phyloP scores from a whole-genome alignment of 2,329 filamentous ascomycete species.

The Neofusicoccum kwambonambiense region DNA sequence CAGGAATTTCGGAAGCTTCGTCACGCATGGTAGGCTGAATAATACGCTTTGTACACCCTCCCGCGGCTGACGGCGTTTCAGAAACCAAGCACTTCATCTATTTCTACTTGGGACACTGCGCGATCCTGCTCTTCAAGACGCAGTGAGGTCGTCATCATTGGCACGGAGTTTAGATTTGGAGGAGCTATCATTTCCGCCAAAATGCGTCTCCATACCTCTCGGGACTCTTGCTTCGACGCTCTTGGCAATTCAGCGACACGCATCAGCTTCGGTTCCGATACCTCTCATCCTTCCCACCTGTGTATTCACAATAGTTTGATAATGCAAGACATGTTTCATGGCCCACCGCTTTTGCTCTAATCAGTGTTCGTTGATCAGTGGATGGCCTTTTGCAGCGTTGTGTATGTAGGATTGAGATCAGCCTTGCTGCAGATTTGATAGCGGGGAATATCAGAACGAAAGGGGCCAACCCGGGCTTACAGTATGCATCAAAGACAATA shows the following conservation, averaged over 20 bases:
- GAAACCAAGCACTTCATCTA: constrained; percentile 99
- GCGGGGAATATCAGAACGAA: not conserved
- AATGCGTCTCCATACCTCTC: not conserved
- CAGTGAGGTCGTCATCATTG: constrained; percentile 57
- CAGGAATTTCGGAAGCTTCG: constrained; percentile 97
- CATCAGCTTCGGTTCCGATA: constrained; percentile 5
- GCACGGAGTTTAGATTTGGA: constrained; percentile 7
- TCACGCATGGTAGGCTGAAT: constrained; percentile 77
- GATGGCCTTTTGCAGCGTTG: not conserved
- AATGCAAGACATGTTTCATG: constrained; percentile 8
- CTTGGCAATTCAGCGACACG: not conserved
- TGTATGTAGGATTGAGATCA: not conserved
- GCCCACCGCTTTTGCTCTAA: not conserved
- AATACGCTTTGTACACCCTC: not conserved
- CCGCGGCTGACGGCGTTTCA: constrained; percentile 43
- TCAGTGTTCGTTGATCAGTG: not conserved
- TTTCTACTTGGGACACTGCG: constrained; percentile 98
- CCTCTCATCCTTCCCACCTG: not conserved
- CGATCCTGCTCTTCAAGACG: constrained; percentile 98
- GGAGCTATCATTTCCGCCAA: not conserved
- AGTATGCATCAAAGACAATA: not conserved
- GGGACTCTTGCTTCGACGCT: not conserved
- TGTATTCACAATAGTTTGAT: constrained; percentile 12
- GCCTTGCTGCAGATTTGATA: not conserved
- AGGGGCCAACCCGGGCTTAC: not conserved